A percentile compares a stretch with the other conserved stretches of the same genome.
Evolutionary conservation across 164 flowering plant genomes (phyloP).

Genomic region (Dillenia turbinata): DNA sequence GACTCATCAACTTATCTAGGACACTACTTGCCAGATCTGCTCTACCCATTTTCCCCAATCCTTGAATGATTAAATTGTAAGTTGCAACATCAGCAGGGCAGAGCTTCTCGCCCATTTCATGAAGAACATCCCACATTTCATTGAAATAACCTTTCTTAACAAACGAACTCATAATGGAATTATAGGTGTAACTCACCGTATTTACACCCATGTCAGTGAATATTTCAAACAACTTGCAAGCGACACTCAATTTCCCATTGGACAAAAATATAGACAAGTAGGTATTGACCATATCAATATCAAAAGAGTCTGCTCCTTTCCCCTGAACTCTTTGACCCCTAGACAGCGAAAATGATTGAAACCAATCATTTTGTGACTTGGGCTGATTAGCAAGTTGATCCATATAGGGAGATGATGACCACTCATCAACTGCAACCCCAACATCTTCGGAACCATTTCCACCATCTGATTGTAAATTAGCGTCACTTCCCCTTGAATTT

Average conservation of each 20-base stretch:
- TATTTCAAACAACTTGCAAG: slow-evolving; percentile 93
- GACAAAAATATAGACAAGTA: slow-evolving; percentile 81
- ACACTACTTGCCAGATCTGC: slow-evolving; percentile 81
- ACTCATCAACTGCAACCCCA: slow-evolving; percentile 24
- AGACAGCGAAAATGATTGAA: slow-evolving; percentile 31
- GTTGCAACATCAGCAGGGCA: slow-evolving; percentile 87
- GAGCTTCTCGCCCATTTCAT: slow-evolving; percentile 70
- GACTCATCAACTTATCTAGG: slow-evolving; percentile 59
- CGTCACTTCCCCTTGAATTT: slow-evolving; percentile 18
- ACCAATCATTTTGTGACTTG: slow-evolving; percentile 13
- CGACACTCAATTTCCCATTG: slow-evolving; percentile 79
- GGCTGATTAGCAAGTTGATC: slow-evolving; percentile 55
- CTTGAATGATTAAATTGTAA: slow-evolving; percentile 81
- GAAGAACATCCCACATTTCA: slow-evolving; percentile 73
- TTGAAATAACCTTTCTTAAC: slow-evolving; percentile 88
- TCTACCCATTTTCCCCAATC: slow-evolving; percentile 85
- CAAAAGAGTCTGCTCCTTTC: slow-evolving; percentile 52
- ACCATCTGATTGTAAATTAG: slow-evolving; percentile 4
- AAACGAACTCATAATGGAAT: slow-evolving; percentile 85
- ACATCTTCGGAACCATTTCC: slow-evolving; percentile 17
- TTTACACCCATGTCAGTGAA: slow-evolving; percentile 60
- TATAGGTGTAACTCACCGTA: slow-evolving; percentile 74
- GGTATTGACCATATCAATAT: slow-evolving; percentile 88
- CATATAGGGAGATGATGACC: slow-evolving; percentile 91
- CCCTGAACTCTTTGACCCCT: slow-evolving; percentile 54